Conservation (phyloP, 345 rosid species). For the Excoecaria agallocha region DNA sequence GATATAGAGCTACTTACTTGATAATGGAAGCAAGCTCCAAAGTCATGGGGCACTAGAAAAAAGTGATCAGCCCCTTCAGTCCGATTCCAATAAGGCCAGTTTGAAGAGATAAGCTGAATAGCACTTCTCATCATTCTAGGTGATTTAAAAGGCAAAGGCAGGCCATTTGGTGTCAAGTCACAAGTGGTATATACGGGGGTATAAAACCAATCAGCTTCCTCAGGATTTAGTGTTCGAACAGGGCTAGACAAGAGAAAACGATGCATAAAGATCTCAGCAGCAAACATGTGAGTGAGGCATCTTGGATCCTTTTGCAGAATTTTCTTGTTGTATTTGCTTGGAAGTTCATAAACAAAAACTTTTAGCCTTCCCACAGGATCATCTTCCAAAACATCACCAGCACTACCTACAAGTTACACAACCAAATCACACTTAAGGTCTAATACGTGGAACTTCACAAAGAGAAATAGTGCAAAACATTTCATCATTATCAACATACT, state of each 20-base stretch:
- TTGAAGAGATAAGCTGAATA: slow-evolving; percentile 33
- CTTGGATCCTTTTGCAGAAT: slow-evolving; percentile 32
- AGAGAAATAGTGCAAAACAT: not conserved
- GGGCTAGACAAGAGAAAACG: slow-evolving; percentile 35
- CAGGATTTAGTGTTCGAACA: slow-evolving; percentile 30
- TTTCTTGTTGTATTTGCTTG: slow-evolving; percentile 38
- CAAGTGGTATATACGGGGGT: slow-evolving; percentile 36
- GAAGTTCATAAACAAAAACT: slow-evolving; percentile 39
- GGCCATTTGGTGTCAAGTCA: slow-evolving; percentile 36
- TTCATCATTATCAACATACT: not conserved
- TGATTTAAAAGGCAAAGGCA: slow-evolving; percentile 38
- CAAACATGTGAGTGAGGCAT: slow-evolving; percentile 37
- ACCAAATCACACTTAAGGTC: not conserved
- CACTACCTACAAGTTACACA: slow-evolving; percentile 28
- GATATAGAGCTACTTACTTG: slow-evolving; percentile 14
- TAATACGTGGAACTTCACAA: not conserved
- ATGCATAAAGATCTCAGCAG: slow-evolving; percentile 39
- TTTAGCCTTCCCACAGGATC: slow-evolving; percentile 33
- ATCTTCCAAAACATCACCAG: slow-evolving; percentile 39
- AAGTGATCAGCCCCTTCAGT: slow-evolving; percentile 36
- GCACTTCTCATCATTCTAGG: slow-evolving; percentile 38
- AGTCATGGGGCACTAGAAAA: slow-evolving; percentile 35
- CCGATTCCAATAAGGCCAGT: slow-evolving; percentile 32
- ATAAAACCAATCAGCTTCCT: slow-evolving; percentile 38
- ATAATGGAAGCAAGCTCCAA: slow-evolving; percentile 34